Evolutionary conservation across 2,329 filamentous ascomycete genomes (phyloP).

Genomic region (Monosporascus sp.): DNA sequence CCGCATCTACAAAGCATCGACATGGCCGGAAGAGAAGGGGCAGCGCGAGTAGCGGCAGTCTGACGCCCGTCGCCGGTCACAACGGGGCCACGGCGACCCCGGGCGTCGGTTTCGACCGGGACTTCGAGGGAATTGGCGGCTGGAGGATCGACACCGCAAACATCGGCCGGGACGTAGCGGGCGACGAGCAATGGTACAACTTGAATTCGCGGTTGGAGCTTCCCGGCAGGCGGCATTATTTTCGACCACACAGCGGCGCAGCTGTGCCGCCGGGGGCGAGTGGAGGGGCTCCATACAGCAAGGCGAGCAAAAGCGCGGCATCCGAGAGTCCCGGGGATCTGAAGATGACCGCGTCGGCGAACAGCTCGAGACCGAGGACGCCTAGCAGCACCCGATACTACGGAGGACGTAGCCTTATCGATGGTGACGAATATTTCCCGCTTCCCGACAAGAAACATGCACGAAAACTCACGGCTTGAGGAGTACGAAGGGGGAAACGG

Average conservation of each 20-base stretch:
- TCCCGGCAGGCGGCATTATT: constrained; percentile 23
- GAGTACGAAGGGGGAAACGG: too few relatives aligned
- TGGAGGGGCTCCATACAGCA: constrained; percentile 12
- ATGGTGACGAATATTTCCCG: constrained; percentile 39
- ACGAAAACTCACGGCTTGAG: constrained; percentile 8
- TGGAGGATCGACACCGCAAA: constrained; percentile 39
- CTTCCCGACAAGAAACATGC: constrained; percentile 13
- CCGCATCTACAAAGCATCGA: constrained; percentile 4
- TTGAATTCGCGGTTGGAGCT: constrained; percentile 27
- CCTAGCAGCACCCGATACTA: constrained; percentile 31
- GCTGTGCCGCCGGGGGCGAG: constrained; percentile 15
- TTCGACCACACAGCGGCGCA: constrained; percentile 24
- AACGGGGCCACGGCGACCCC: constrained; percentile 36
- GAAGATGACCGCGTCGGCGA: constrained; percentile 33
- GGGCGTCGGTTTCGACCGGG: constrained; percentile 46
- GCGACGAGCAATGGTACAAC: constrained; percentile 34
- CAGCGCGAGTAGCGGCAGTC: constrained; percentile 18
- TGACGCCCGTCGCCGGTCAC: constrained; percentile 15
- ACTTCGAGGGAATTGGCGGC: constrained; percentile 56
- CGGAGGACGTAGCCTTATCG: constrained; percentile 23
- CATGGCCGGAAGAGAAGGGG: constrained; percentile 15
- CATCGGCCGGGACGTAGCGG: constrained; percentile 21
- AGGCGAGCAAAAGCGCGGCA: constrained; percentile 11
- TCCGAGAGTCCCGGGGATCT: constrained; percentile 25
- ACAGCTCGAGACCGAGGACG: constrained; percentile 44